Evolutionary conservation across 169 alveolate genomes (phyloP), one percentile per base, ranked within the genome.

Genomic region (Eimeria mitis): DNA sequence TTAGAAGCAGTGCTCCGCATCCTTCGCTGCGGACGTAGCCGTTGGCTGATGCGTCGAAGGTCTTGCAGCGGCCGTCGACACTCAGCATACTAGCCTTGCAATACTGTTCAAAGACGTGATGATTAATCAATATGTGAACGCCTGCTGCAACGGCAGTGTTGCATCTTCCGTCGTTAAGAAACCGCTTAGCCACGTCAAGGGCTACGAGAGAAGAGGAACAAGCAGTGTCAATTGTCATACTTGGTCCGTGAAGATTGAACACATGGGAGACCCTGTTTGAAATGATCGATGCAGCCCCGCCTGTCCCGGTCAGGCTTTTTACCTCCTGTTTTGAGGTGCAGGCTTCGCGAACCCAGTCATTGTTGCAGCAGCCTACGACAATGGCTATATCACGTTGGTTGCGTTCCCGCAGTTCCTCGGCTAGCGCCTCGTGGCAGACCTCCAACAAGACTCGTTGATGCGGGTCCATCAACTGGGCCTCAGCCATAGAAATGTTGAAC

Each of bases 121-220:
- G 95, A 23, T 95, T 95, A 52, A 97, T 56, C 70, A 95, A n/a
- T 40, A 97, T 34, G 34, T 96, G 97, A 25, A 95, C 96, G 3
- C 98, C 98, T 3, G 96, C 98, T 31, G 95, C 97, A 13, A 96
- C 73, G 23, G 97, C 97, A 0, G 97, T 90, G 40, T 59, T 59
- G 91, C 95, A 85, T 31, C 73, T 14, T 40, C 75, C 56, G 31
- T 65, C 70, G 63, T 16, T 42, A 13, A 94, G 88, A 11, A 73
- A 49, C 73, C 85, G 94, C 65, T 89, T 78, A 21, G 98, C 97
- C 44, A 94, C 96, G 81, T 96, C 98, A 44, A 96, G 71, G 42
- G 97, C 97, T 34, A 97, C 98, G 21, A 97, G 95, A 40, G 97
- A 96, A 54, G 98, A 97, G 19, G 98, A 97, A 70, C 98, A 97